Evolutionary conservation across 257 asterid species (phyloP), one percentile per base, ranked within the genome.

Genomic region (Jasminum sambac): DNA sequence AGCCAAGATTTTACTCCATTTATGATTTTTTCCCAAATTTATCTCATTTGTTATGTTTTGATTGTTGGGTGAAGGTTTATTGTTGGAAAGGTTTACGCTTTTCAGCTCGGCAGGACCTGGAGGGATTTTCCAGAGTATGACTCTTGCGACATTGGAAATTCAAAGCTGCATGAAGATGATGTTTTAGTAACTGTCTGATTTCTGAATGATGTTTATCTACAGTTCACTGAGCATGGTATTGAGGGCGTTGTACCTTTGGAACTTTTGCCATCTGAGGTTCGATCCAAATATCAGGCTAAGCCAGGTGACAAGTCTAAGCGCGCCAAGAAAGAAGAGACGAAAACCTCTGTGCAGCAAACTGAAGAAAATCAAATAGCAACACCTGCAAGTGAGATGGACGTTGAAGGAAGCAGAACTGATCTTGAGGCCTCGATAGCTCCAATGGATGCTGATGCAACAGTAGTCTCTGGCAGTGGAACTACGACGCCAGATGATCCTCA

Each of bases 21-120:
- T 26, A 11, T 0, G 4, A 55, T n/a, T 69, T 50, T 69, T 50
- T 44, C 21, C 59, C 43, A 41, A 36, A 75, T 70, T 76, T 63
- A 21, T 62, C 72, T 30, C 5, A 48, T 42, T 30, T 30, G 36
- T 30, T 30, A 1, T 75, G 64, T 72, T 70, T 63, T 70, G 39
- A 71, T 43, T 75, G 66, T 42, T 83, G 65, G 65, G 63, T 83
- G 62, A 80, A 91, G 99, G 99, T 94, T 48, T 94, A 91, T 81
- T 94, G 98, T 82, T 94, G 99, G 99, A 94, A 94, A 88, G 98
- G 96, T 72, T 81, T 94, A 59, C 87, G 98, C 83, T 94, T 94
- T 79, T 91, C 99, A 66, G 96, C 99, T 65, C 86, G 99, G 48
- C 99, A 91, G 81, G 99, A 94, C 83, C 79, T 94, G 84, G 99